These are phyloP conservation scores for Pseudomassariella vexata DNA, from an alignment of 2,329 filamentous ascomycete genomes.

Conservation along the genomic window DNA sequence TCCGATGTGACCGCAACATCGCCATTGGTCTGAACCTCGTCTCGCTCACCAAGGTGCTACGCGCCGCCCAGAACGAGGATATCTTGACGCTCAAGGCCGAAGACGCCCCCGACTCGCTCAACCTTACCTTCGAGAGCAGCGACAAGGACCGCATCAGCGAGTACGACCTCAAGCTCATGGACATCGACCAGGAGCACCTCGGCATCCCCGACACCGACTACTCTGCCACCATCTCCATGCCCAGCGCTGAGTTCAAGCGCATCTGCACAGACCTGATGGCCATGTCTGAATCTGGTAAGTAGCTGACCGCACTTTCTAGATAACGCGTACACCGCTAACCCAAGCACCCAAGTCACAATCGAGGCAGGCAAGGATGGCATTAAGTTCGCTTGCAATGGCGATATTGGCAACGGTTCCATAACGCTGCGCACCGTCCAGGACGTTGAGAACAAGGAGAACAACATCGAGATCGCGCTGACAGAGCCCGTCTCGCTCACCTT, in stretches of 20 bases:
- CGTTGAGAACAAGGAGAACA: constrained; percentile 80
- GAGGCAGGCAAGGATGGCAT: constrained; percentile 96
- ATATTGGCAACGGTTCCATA: constrained; percentile 93
- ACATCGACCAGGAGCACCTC: constrained; percentile 99
- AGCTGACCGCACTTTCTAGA: constrained; percentile 2
- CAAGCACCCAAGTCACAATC: constrained; percentile 64
- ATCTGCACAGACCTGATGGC: constrained; percentile 90
- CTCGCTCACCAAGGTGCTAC: constrained; percentile 94
- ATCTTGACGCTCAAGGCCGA: constrained; percentile 94
- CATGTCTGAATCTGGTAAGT: constrained; percentile 90
- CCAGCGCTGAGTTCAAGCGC: constrained; percentile 81
- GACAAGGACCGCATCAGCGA: constrained; percentile 90
- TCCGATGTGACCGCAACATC: constrained; percentile 98
- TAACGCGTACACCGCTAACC: constrained; percentile 15
- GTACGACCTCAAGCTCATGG: constrained; percentile 99
- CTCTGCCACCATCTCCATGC: constrained; percentile 84
- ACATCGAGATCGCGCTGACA: constrained; percentile 82
- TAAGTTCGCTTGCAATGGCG: constrained; percentile 88
- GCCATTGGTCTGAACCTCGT: constrained; percentile 95
- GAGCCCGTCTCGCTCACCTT: constrained; percentile 95
- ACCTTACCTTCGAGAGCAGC: constrained; percentile 89
- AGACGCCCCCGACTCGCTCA: constrained; percentile 91
- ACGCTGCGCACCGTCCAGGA: constrained; percentile 84
- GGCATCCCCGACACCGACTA: constrained; percentile 99
- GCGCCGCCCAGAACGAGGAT: constrained; percentile 89